Percentiles rank a stretch among this genome's conserved stretches.
Evolutionary conservation across 75 land plant species (phyloP).

Genomic region (Ceratopteris richardii): DNA sequence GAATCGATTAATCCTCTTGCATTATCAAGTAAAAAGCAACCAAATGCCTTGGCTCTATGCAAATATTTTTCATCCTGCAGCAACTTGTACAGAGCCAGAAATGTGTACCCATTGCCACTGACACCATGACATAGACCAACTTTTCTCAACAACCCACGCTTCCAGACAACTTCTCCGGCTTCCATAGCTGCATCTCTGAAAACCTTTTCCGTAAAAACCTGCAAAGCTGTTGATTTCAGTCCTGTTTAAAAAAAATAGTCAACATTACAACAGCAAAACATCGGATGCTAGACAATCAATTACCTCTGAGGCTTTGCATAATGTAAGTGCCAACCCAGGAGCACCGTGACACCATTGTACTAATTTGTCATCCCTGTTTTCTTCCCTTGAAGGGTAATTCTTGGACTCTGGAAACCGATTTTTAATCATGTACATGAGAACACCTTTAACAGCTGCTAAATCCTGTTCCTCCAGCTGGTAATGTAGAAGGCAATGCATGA

Average conservation of each 20-base stretch:
- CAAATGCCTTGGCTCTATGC: constrained; percentile 55
- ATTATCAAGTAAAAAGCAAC: constrained; percentile 33
- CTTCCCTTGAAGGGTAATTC: constrained; percentile 59
- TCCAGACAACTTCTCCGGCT: constrained; percentile 81
- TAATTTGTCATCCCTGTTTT: constrained; percentile 44
- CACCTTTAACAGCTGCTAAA: constrained; percentile 49
- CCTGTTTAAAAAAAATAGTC: too few species aligned
- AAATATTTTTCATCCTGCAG: constrained; percentile 37
- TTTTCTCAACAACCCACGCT: constrained; percentile 48
- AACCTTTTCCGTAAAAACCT: constrained; percentile 58
- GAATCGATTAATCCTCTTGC: constrained; percentile 19
- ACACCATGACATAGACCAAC: constrained; percentile 66
- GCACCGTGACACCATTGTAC: constrained; percentile 89
- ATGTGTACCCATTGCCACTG: constrained; percentile 64
- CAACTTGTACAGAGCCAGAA: constrained; percentile 52
- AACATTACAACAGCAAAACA: too few species aligned
- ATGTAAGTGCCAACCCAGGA: constrained; percentile 44
- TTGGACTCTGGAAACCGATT: constrained; percentile 45
- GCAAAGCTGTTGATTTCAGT: too few species aligned
- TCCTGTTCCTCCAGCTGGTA: constrained; percentile 43
- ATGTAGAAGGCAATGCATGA: constrained; percentile 64
- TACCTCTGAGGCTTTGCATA: constrained; percentile 69
- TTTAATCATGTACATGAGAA: constrained; percentile 61
- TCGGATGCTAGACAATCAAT: background rate
- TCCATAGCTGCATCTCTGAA: constrained; percentile 70